A percentile compares a stretch with the other conserved stretches of the same genome.
Evolutionary conservation across 2,329 filamentous ascomycete genomes (phyloP).

Genomic region (Cladosporium sp.): DNA sequence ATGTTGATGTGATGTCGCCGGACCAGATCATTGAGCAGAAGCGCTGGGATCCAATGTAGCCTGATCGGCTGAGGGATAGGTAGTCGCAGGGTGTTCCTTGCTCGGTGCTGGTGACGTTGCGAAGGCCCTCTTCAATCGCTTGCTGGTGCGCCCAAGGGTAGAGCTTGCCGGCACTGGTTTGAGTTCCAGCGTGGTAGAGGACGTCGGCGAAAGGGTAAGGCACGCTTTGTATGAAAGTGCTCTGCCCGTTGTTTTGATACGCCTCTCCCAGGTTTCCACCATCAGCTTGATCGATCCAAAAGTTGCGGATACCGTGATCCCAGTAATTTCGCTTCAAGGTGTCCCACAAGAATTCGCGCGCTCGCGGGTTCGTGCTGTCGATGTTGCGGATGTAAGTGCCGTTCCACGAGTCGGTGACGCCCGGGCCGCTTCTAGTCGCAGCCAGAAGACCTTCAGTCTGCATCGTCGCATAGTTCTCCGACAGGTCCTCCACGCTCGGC

Average conservation of each 20-base stretch:
- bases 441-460: constrained; percentile 33
- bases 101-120: constrained; percentile 32
- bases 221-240: constrained; percentile 35
- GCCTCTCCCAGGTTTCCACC: constrained; percentile 42
- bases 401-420: constrained; percentile 37
- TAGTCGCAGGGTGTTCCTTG: constrained; percentile 34
- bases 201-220: constrained; percentile 36
- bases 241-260: constrained; percentile 43
- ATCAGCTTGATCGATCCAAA: constrained; percentile 41
- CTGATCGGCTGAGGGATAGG: constrained; percentile 34
- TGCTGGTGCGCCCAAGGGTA: constrained; percentile 39
- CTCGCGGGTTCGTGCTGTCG: constrained; percentile 38
- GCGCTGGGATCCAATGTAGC: constrained; percentile 38
- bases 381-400: constrained; percentile 37
- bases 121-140: constrained; percentile 35
- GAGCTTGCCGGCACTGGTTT: constrained; percentile 33
- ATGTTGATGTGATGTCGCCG: constrained; percentile 35
- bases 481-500: constrained; percentile 36
- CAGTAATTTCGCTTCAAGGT: constrained; percentile 37
- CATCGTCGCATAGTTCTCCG: constrained; percentile 35
- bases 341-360: constrained; percentile 36
- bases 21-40: constrained; percentile 40
- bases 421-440: constrained; percentile 34
- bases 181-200: constrained; percentile 37
- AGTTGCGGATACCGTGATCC: constrained; percentile 38